phyloP scores from a whole-genome alignment of 192 early-diverging fungal species.

The Jimgerdemannia lactiflua region DNA sequence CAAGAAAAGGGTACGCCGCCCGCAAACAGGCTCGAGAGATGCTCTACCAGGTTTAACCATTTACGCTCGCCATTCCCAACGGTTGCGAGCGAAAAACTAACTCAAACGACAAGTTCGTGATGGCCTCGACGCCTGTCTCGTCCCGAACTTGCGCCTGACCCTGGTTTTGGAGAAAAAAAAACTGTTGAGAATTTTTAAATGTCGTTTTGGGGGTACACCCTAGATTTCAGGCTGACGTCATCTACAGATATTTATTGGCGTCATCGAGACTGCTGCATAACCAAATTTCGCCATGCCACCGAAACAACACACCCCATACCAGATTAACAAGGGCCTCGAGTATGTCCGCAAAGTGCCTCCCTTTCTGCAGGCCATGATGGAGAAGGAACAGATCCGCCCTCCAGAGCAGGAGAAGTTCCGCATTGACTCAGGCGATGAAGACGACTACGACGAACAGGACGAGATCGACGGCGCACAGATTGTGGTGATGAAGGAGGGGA shows the following conservation, averaged over 20 bases:
- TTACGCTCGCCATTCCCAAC: neutral
- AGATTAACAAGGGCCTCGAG: constrained; percentile 26
- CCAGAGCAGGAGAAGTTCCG: constrained; percentile 31
- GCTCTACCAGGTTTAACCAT: neutral
- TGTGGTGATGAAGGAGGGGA: constrained; percentile 34
- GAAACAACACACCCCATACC: constrained; percentile 31
- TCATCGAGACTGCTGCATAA: too few relatives aligned
- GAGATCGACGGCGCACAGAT: constrained; percentile 31
- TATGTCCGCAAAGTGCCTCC: constrained; percentile 32
- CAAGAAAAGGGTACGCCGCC: neutral
- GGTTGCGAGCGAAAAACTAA: neutral
- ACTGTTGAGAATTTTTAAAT: neutral
- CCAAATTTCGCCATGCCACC: constrained; percentile 15
- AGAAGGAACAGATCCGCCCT: constrained; percentile 25
- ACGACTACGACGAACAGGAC: constrained; percentile 27
- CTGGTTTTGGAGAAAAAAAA: neutral
- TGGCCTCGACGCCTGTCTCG: neutral
- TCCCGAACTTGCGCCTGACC: neutral
- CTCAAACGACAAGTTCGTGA: neutral
- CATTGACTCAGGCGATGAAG: constrained; percentile 22
- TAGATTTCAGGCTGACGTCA: too few relatives aligned
- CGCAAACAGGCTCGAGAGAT: neutral
- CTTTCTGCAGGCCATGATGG: constrained; percentile 24
- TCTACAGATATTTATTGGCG: too few relatives aligned
- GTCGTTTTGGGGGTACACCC: neutral